Evolutionary conservation across 805 yeast species (phyloP), one percentile per base, ranked within the genome.

Genomic region (Kuraishia ogatae): DNA sequence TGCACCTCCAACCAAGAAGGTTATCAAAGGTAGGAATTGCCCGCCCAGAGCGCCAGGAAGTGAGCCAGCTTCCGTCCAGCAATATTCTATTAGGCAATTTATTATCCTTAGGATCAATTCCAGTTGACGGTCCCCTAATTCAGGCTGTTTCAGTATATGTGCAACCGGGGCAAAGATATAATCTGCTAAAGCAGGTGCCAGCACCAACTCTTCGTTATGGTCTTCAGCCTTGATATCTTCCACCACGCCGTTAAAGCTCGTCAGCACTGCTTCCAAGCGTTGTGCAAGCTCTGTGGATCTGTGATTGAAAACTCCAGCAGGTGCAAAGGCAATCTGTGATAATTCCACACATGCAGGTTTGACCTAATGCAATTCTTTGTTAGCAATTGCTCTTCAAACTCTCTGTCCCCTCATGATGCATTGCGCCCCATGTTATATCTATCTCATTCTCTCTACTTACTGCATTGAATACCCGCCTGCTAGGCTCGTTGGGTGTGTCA

Each of bases 111-210:
- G 61, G 0, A 79, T 63, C 26, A 70, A 66, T 56, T 80, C 83
- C 1, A 75, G 67, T 51, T 75, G 80, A 0, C 74, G 59, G 50
- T 78, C 80, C 2, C 77, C 73, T 1, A 83, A 62, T 13, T 71
- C 58, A 1, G 74, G 74, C 49, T 77, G 77, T 55, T 78, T 77
- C 48, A 85, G 65, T 8, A 85, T 62, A 54, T 77, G 76, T 1
- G 82, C 76, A 2, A 85, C 61, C 0, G 91, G 90, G 13, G 82
- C 76, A 65, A 83, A 83, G 1, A 84, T 73, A 56, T 84, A 83
- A 57, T 84, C 87, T 0, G 86, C 86, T 20, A 84, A 62, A 24
- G 70, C 71, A 1, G 71, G 58, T 0, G 81, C 69, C 1, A 77
- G 50, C 4, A 48, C 54, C 8, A 59, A 21, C 2, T 23, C 22